Conservation (phyloP, 2,329 filamentous ascomycete genomes). For the Ustulina deusta region DNA sequence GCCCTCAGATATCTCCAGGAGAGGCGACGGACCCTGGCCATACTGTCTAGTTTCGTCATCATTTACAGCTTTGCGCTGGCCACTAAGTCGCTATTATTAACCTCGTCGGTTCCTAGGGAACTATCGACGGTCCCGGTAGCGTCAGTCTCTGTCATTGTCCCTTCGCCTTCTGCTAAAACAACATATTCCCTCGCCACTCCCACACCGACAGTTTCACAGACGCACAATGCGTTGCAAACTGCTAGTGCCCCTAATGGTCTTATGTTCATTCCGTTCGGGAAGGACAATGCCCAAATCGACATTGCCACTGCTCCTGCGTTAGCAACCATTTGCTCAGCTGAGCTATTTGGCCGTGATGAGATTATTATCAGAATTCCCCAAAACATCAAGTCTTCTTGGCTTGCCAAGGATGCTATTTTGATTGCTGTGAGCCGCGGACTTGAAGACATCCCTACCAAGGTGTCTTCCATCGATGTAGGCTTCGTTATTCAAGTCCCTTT, state of each 20-base stretch:
- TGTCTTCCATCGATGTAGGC: slow-evolving; percentile 62
- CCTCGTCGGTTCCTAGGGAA: slow-evolving; percentile 39
- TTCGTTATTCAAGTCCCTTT: slow-evolving; percentile 65
- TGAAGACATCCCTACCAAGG: slow-evolving; percentile 61
- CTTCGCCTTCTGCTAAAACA: slow-evolving; percentile 41
- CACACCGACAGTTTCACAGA: slow-evolving; percentile 50
- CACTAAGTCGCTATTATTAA: slow-evolving; percentile 42
- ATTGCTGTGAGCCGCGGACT: slow-evolving; percentile 66
- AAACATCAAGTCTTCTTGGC: slow-evolving; percentile 65
- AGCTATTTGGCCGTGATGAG: slow-evolving; percentile 60
- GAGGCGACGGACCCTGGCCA: slow-evolving; percentile 37
- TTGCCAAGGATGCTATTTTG: slow-evolving; percentile 67
- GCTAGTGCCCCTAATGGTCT: slow-evolving; percentile 52
- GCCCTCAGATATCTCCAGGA: slow-evolving; percentile 33
- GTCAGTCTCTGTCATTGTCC: slow-evolving; percentile 46
- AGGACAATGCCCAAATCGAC: slow-evolving; percentile 51
- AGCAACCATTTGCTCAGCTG: slow-evolving; percentile 59
- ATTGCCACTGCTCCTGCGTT: slow-evolving; percentile 46
- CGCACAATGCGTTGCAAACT: slow-evolving; percentile 51
- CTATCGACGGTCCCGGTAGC: slow-evolving; percentile 52
- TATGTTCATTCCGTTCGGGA: slow-evolving; percentile 57
- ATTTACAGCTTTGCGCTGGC: slow-evolving; percentile 41
- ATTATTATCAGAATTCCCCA: slow-evolving; percentile 67
- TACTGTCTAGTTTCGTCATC: slow-evolving; percentile 41
- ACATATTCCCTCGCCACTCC: slow-evolving; percentile 43